phyloP scores from a whole-genome alignment of 768 basidiomycete species.

The Panaeolus cyanescens region DNA sequence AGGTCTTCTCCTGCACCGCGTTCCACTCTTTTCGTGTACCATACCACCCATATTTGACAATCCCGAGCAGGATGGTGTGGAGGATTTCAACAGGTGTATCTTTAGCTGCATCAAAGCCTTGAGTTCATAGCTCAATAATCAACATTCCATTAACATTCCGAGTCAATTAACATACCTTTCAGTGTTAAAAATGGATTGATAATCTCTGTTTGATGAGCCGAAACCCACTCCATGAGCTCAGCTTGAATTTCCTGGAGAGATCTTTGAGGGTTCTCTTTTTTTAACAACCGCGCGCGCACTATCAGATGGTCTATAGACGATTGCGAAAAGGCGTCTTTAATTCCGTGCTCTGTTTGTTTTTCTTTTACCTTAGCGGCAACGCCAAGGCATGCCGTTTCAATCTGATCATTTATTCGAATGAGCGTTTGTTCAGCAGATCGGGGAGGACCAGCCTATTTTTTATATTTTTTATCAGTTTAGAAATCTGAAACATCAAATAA shows the following conservation, averaged over 20 bases:
- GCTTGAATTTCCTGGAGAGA: conserved; percentile 19
- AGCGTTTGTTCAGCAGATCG: conserved; percentile 22
- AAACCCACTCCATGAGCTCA: conserved; percentile 29
- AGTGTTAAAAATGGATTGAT: conserved; percentile 33
- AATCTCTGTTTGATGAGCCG: conserved; percentile 18
- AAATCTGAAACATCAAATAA: no score
- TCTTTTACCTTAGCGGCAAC: conserved; percentile 26
- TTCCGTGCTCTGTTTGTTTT: conserved; percentile 31
- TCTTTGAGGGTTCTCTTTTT: conserved; percentile 16
- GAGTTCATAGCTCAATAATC: neutral
- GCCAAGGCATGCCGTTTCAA: conserved; percentile 31
- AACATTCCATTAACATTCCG: no score
- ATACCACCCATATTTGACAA: conserved; percentile 46
- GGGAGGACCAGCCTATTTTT: neutral
- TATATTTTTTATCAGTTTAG: no score
- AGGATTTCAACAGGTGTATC: conserved; percentile 46
- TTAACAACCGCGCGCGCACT: conserved; percentile 16
- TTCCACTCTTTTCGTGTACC: conserved; percentile 31
- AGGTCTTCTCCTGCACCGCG: conserved; percentile 22
- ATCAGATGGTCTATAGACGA: conserved; percentile 38
- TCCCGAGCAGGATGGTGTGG: conserved; percentile 44
- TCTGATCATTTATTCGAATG: conserved; percentile 27
- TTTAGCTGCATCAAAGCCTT: conserved; percentile 29
- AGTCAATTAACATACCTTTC: conserved; percentile 18
- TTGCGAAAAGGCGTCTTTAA: conserved; percentile 41